Conservation (phyloP, 176 grass and related monocot species). For the Guadua angustifolia region DNA sequence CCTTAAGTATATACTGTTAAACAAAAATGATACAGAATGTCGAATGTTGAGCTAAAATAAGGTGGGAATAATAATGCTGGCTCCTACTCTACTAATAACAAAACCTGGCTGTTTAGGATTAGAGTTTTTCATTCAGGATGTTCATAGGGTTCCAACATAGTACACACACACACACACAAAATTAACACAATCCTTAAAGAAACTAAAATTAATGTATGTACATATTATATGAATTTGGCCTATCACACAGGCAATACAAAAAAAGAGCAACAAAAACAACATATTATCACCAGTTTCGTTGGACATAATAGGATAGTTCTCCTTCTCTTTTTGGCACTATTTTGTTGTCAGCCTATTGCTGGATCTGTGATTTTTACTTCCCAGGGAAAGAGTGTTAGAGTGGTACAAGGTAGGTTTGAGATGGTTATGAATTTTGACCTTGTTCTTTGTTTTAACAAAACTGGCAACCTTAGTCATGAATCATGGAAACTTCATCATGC, state of each 20-base stretch:
- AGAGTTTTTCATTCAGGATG: constrained; percentile 10
- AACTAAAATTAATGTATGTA: neutral
- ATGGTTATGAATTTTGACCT: neutral
- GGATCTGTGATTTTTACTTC: neutral
- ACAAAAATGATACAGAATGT: constrained; percentile 26
- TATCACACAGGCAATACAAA: constrained; percentile 22
- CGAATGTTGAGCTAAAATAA: constrained; percentile 7
- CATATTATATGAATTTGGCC: constrained; percentile 8
- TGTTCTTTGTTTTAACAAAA: neutral
- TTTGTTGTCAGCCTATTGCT: neutral
- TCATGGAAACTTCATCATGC: neutral
- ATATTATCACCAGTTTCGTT: neutral
- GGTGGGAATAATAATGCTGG: neutral
- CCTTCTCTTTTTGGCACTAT: neutral
- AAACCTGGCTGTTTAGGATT: constrained; percentile 12
- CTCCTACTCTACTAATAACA: neutral
- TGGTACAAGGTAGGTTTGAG: neutral
- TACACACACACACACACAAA: neutral
- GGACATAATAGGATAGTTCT: neutral
- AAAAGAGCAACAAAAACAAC: constrained; percentile 7
- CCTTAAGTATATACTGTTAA: neutral
- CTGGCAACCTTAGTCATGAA: neutral
- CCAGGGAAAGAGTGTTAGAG: neutral
- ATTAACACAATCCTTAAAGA: constrained; percentile 21
- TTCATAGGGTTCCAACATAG: neutral